A percentile compares a stretch with the other conserved stretches of the same genome.
These are phyloP conservation scores for Gilbertella persicaria DNA, from an alignment of 371 early-diverging fungal genomes.

Conservation along the genomic window DNA sequence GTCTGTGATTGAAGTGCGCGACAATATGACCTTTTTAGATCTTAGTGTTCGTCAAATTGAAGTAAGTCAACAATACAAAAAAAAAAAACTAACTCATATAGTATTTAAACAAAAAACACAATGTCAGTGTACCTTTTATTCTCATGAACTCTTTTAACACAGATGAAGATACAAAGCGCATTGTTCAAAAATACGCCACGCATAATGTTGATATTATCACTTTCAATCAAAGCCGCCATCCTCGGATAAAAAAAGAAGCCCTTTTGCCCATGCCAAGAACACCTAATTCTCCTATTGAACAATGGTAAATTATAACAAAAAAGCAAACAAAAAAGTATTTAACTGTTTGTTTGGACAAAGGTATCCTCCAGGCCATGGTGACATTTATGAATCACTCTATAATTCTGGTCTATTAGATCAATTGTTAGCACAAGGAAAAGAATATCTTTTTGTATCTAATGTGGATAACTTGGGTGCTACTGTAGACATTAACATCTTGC, in stretches of 20 bases:
- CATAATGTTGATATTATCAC: constrained; percentile 90
- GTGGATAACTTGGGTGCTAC: constrained; percentile 99
- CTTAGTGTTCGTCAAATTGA: constrained; percentile 98
- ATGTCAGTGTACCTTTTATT: constrained; percentile 93
- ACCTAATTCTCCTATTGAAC: constrained; percentile 50
- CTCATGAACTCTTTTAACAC: constrained; percentile 99
- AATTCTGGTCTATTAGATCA: constrained; percentile 96
- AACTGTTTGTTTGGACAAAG: constrained; percentile 29
- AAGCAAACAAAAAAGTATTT: not conserved
- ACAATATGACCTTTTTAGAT: constrained; percentile 98
- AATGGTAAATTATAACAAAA: constrained; percentile 50
- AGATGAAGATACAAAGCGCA: constrained; percentile 92
- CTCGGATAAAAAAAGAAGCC: constrained; percentile 92
- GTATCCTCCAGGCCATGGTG: constrained; percentile 99
- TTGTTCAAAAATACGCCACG: constrained; percentile 93
- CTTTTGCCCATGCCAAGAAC: constrained; percentile 80
- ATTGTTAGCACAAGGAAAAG: constrained; percentile 94
- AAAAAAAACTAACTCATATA: constrained; percentile 26
- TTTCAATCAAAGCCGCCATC: constrained; percentile 96
- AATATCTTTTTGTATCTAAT: constrained; percentile 98
- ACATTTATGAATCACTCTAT: constrained; percentile 91
- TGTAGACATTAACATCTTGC: constrained; percentile 90
- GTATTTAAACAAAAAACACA: constrained; percentile 87
- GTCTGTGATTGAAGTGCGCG: constrained; percentile 96
- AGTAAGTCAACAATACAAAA: constrained; percentile 45